Evolutionary conservation across 2,329 filamentous ascomycete species (phyloP).

Genomic region (Scedosporium minutisporum): DNA sequence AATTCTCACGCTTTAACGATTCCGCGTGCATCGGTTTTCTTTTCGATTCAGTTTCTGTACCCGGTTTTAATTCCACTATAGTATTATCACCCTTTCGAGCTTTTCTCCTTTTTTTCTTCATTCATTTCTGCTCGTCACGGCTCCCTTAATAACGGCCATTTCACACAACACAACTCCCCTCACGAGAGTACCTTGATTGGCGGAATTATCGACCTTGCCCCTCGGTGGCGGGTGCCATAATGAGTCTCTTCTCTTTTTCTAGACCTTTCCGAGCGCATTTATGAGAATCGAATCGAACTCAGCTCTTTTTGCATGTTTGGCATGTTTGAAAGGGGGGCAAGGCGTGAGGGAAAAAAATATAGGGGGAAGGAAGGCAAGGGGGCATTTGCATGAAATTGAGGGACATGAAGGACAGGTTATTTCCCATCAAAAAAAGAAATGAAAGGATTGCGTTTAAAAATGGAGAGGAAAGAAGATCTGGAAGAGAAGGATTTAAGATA

Average conservation of each 20-base stretch:
- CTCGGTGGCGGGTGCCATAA: not conserved
- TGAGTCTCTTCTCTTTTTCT: not conserved
- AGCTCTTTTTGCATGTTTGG: not conserved
- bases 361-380: not conserved
- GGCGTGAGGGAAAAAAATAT: not conserved
- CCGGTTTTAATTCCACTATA: conserved; percentile 1
- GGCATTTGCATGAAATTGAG: not conserved
- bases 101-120: not conserved
- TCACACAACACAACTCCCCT: not conserved
- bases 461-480: not conserved
- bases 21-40: not conserved
- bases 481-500: not conserved
- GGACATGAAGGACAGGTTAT: not conserved
- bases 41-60: not conserved
- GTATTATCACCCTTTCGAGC: not conserved
- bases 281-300: not conserved
- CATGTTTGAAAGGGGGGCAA: not conserved
- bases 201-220: not conserved
- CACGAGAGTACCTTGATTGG: not conserved
- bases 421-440: not conserved
- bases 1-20: not conserved
- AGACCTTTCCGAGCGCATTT: not conserved
- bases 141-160: not conserved
- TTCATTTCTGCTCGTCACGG: not conserved
- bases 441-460: not conserved